These are phyloP conservation scores for Colletotrichum sansevieriae DNA, from an alignment of 2,329 filamentous ascomycete species.

Conservation along the genomic window DNA sequence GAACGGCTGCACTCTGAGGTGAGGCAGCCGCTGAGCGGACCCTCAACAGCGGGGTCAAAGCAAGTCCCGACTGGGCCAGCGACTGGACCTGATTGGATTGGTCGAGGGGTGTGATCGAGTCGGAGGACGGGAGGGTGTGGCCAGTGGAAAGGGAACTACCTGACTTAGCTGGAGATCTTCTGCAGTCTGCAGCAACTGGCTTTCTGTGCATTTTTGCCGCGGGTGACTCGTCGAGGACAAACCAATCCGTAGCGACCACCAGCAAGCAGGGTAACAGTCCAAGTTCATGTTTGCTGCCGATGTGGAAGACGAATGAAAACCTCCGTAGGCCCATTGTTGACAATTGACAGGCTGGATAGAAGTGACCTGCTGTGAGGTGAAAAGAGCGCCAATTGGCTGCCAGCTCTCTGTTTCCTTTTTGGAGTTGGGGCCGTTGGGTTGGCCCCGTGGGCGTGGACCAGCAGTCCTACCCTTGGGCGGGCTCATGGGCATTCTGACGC, in stretches of 20 bases:
- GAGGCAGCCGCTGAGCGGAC: slow-evolving; percentile 31
- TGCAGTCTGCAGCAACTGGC: slow-evolving; percentile 25
- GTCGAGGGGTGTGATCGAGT: slow-evolving; percentile 15
- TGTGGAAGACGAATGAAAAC: not conserved
- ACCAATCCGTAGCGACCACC: not conserved
- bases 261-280: not conserved
- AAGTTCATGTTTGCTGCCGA: slow-evolving; percentile 7
- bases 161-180: slow-evolving; percentile 38
- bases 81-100: slow-evolving; percentile 29
- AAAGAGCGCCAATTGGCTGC: not conserved
- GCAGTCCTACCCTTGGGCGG: not conserved
- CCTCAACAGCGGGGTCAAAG: slow-evolving; percentile 16
- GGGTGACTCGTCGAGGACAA: slow-evolving; percentile 21
- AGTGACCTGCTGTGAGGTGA: not conserved
- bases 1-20: slow-evolving; percentile 6
- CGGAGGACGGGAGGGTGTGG: slow-evolving; percentile 18
- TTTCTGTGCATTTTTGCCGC: slow-evolving; percentile 9
- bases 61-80: slow-evolving; percentile 18
- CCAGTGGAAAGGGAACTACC: slow-evolving; percentile 26
- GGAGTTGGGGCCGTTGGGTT: slow-evolving; percentile 19
- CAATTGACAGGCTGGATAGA: slow-evolving; percentile 5
- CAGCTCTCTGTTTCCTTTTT: slow-evolving; percentile 19
- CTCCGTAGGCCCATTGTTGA: not conserved
- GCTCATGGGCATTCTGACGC: slow-evolving; percentile 13
- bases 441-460: slow-evolving; percentile 7